Evolutionary conservation across 1,284 basidiomycete genomes (phyloP), one percentile per base, ranked within the genome.

Genomic region (Thecaphora thlaspeos): DNA sequence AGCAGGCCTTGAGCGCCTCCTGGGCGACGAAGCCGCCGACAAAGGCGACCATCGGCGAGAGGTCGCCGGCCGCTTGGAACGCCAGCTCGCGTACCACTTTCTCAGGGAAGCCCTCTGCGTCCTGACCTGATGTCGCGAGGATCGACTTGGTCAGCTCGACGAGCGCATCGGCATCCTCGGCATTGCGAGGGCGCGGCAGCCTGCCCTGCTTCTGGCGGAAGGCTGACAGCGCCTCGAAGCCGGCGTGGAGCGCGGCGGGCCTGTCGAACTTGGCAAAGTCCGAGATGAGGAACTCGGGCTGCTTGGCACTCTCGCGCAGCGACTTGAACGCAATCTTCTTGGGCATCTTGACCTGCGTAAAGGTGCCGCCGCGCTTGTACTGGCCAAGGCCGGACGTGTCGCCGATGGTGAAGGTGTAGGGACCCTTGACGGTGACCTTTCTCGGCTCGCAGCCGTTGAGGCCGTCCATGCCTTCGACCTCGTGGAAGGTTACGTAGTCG

Each of bases 291-390:
- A 85, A 86, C 71, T 98, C 94, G 0, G 95, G 94, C 42, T 83
- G 79, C 68, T 84, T 82, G 52, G 91, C 79, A 4, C 91, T 91
- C 70, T 97, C 91, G 69, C 88, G 85, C 39, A 99, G 83, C 7
- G 92, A 86, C 91, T 96, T 96, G 60, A 77, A 78, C 32, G 61
- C 85, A 50, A 98, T 82, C 57, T 91, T 84, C 82, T 95, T 96
- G 21, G 95, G 95, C 91, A 95, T 93, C 82, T 98, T 99, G 73
- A 98, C 91, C 80, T 99, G 95, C 17, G 90, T 93, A 79, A 98
- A 99, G 68, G 94, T 88, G 45, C 95, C 95, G 28, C 93, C 95
- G 28, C 85, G 81, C 73, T 87, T 86, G 82, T 98, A 98, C 43
- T 86, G 83, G 46, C 87, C 83, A 14, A 75, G 63, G 12, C 65